These are phyloP conservation scores for Chlamydomonas incerta DNA, from an alignment of 139 green algal genomes.

Conservation along the genomic window DNA sequence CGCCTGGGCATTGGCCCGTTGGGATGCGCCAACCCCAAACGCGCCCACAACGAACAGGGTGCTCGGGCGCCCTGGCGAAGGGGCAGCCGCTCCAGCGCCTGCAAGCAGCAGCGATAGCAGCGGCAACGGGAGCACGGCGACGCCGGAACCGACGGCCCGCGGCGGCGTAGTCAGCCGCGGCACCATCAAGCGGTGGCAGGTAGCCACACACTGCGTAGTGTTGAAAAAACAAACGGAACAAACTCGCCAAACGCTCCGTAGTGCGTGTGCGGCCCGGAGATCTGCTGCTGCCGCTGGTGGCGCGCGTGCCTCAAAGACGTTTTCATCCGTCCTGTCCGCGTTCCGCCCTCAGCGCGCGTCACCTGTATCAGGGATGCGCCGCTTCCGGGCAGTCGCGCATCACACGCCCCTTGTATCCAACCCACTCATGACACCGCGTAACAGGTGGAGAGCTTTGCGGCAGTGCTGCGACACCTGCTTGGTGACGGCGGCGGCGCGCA, in stretches of 20 bases:
- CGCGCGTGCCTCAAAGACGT: too few relatives aligned
- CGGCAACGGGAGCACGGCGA: too few relatives aligned
- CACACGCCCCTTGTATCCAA: too few relatives aligned
- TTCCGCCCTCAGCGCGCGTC: not conserved
- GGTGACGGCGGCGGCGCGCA: not conserved
- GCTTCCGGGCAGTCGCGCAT: not conserved
- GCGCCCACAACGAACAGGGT: not conserved
- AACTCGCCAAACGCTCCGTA: too few relatives aligned
- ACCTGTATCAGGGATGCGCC: too few relatives aligned
- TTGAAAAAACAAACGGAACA: too few relatives aligned
- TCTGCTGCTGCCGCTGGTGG: too few relatives aligned
- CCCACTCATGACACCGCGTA: too few relatives aligned
- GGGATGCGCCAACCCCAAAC: too few relatives aligned
- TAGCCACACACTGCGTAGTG: too few relatives aligned
- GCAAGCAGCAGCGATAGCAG: not conserved
- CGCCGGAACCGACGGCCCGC: not conserved
- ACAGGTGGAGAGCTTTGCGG: constrained; percentile 77
- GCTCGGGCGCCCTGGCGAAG: constrained; percentile 17
- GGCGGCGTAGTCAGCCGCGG: constrained; percentile 2
- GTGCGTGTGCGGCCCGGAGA: too few relatives aligned
- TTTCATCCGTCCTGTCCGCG: not conserved
- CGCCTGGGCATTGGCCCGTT: too few relatives aligned
- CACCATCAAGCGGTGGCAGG: constrained; percentile 48
- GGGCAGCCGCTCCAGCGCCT: not conserved
- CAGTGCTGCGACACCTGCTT: constrained; percentile 61